These are phyloP conservation scores for Septoria linicola DNA, from an alignment of 2,329 filamentous ascomycete species.

Conservation along the genomic window DNA sequence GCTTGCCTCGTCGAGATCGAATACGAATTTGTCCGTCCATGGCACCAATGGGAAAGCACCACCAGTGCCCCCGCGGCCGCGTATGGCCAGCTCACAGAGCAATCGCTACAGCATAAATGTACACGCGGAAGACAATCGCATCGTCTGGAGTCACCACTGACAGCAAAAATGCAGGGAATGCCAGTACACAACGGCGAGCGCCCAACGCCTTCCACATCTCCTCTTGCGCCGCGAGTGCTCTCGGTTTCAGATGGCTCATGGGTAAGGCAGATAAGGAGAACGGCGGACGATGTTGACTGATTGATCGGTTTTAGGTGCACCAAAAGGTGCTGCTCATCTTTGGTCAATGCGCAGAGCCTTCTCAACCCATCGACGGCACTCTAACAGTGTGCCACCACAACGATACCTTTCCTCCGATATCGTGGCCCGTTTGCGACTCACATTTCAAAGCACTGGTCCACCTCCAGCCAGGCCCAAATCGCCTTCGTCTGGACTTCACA, in stretches of 20 bases:
- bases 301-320: conserved; percentile 65
- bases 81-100: conserved; percentile 34
- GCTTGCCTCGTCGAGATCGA: conserved; percentile 59
- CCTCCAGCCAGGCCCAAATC: conserved; percentile 87
- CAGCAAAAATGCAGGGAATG: conserved; percentile 20
- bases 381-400: conserved; percentile 79
- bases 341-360: conserved; percentile 75
- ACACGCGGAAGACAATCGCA: conserved; percentile 9
- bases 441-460: conserved; percentile 91
- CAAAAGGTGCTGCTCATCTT: conserved; percentile 84
- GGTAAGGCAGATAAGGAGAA: conserved; percentile 54
- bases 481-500: conserved; percentile 77
- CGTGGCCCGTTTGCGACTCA: conserved; percentile 84
- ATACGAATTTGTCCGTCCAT: conserved; percentile 56
- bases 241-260: conserved; percentile 81
- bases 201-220: conserved; percentile 55
- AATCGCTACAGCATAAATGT: conserved; percentile 61
- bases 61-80: conserved; percentile 36
- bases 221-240: conserved; percentile 75
- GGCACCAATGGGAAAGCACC: conserved; percentile 51
- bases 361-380: conserved; percentile 71
- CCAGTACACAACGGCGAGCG: conserved; percentile 30
- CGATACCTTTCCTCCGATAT: conserved; percentile 76
- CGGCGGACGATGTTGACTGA: conserved; percentile 3
- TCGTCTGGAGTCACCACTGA: too few relatives aligned